Evolutionary conservation across 148 eudicot species (phyloP), one percentile per base, ranked within the genome.

Genomic region (Fagopyrum homotropicum): DNA sequence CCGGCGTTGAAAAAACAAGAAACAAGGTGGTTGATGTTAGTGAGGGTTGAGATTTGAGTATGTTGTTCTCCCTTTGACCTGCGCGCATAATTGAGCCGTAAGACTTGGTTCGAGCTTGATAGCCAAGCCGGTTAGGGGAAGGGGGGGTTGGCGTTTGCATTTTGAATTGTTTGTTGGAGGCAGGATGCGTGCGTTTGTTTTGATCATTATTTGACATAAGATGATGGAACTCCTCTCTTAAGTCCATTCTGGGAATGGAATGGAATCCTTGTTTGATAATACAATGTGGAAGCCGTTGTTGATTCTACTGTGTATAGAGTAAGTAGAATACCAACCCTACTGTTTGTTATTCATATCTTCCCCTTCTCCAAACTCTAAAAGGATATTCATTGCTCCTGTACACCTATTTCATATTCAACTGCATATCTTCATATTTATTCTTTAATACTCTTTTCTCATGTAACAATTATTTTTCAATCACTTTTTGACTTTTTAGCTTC

Each of bases 81-180:
- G 46, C 43, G 71, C 71, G 43, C 71, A 66, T 66, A 66, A 66
- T n/a, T 66, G 71, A 66, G 43, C 71, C 71, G 47, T 66, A 66
- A 66, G 71, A 66, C 71, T 66, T 66, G 71, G 71, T 66, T 66
- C 19, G 47, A 66, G 46, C 71, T 66, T 40, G 71, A 66, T 66
- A 40, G 16, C 71, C 71, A 43, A 66, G 71, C 71, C 16, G 71
- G 71, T 66, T 66, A 66, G 43, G 43, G 71, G 71, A 43, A 61
- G 71, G 71, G 9, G 9, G 8, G 63, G 63, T 11, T 63, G 69
- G 44, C 30, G 26, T 63, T 63, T 63, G 69, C 69, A 9, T 19
- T 63, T 63, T 16, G 45, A 43, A 29, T 63, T 29, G 45, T 63
- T 63, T 63, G 63, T 63, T 63, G 44, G 44, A 29, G 71, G 15